Conservation (phyloP, 176 grass and related monocot species). For the Paspalum vaginatum region DNA sequence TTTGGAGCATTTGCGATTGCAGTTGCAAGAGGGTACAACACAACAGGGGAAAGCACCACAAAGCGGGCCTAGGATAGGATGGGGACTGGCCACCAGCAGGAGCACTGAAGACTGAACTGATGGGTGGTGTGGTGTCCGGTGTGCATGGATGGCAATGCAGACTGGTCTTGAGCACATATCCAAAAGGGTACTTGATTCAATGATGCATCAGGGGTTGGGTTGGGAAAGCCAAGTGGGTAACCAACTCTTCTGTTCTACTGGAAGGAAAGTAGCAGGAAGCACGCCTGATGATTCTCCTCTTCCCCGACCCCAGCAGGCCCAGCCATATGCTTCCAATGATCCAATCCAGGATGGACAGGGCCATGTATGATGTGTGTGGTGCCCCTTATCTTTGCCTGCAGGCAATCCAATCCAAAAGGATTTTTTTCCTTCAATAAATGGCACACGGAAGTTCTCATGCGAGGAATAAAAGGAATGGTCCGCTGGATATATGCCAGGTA, state of each 20-base stretch:
- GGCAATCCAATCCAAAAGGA: background rate
- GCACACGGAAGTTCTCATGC: too few species aligned
- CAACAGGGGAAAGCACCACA: conserved; percentile 29
- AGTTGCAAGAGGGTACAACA: conserved; percentile 28
- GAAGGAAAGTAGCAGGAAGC: conserved; percentile 17
- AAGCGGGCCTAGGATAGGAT: conserved; percentile 49
- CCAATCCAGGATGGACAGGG: conserved; percentile 24
- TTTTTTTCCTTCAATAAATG: too few species aligned
- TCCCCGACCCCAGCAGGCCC: conserved; percentile 7
- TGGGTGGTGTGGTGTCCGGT: background rate
- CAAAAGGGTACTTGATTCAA: conserved; percentile 25
- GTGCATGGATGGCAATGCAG: background rate
- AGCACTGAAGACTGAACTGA: conserved; percentile 11
- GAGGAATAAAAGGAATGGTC: too few species aligned
- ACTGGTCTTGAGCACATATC: background rate
- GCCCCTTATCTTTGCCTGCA: conserved; percentile 22
- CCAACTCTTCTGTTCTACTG: conserved; percentile 42
- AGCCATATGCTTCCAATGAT: conserved; percentile 31
- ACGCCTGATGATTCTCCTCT: conserved; percentile 15
- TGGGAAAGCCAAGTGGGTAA: conserved; percentile 53
- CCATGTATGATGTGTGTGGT: conserved; percentile 12
- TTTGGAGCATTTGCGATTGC: background rate
- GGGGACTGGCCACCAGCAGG: conserved; percentile 60
- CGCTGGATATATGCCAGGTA: too few species aligned
- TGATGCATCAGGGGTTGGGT: background rate